These are phyloP conservation scores for Fusarium chuoi DNA, from an alignment of 2,329 filamentous ascomycete genomes.

Conservation along the genomic window DNA sequence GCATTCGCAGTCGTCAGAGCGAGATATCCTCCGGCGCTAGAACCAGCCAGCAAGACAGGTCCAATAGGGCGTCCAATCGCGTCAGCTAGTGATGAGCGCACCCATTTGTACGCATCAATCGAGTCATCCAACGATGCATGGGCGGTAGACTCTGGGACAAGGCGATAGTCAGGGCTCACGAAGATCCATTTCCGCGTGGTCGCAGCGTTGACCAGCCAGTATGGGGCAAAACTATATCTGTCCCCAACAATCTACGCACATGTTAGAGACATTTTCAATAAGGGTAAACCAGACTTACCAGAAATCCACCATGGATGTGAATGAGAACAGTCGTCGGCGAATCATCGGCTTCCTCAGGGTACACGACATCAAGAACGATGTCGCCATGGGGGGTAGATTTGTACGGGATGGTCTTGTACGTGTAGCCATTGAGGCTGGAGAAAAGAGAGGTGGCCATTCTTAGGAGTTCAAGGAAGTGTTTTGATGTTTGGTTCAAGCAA, in stretches of 20 bases:
- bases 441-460: constrained; percentile 7
- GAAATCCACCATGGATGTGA: constrained; percentile 38
- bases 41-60: constrained; percentile 29
- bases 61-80: constrained; percentile 14
- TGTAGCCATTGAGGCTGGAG: constrained; percentile 23
- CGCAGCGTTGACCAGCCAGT: constrained; percentile 34
- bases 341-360: constrained; percentile 21
- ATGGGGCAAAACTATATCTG: constrained; percentile 33
- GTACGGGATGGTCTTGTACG: constrained; percentile 22
- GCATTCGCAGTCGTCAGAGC: constrained; percentile 23
- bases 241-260: constrained; percentile 31
- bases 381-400: constrained; percentile 22
- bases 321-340: constrained; percentile 22
- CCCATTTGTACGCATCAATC: constrained; percentile 37
- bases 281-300: background rate
- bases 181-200: constrained; percentile 39
- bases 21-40: constrained; percentile 37
- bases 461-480: fast-evolving
- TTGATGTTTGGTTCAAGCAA: fast-evolving
- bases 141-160: constrained; percentile 36
- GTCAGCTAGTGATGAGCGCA: constrained; percentile 6
- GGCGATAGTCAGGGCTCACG: constrained; percentile 37
- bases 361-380: constrained; percentile 31
- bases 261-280: background rate
- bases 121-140: constrained; percentile 31